Evolutionary conservation across 1,139 yeast genomes (phyloP).

Genomic region (Protomyces pachydermus): DNA sequence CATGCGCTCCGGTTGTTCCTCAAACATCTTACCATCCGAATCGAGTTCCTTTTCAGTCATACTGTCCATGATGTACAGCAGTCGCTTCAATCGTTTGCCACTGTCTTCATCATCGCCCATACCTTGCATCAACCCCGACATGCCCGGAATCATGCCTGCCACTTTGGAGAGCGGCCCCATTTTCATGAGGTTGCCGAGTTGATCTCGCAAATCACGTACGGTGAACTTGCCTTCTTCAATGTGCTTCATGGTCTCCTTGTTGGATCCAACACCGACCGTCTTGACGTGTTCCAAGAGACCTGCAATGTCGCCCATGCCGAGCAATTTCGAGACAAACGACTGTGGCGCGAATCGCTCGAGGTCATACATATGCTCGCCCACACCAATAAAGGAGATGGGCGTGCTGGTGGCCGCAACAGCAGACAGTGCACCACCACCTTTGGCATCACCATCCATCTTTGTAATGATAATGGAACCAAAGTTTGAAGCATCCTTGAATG

Average conservation of each 20-base stretch:
- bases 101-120: conserved; percentile 67
- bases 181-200: conserved; percentile 89
- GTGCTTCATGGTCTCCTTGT: conserved; percentile 78
- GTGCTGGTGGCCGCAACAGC: conserved; percentile 97
- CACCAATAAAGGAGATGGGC: conserved; percentile 95
- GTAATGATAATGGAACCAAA: conserved; percentile 94
- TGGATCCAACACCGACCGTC: conserved; percentile 80
- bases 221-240: conserved; percentile 94
- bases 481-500: conserved; percentile 86
- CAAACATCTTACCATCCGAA: conserved; percentile 78
- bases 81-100: conserved; percentile 69
- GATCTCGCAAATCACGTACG: conserved; percentile 83
- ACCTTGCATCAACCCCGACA: conserved; percentile 76
- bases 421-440: conserved; percentile 98
- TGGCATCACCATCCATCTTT: conserved; percentile 98
- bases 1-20: conserved; percentile 76
- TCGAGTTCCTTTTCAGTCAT: conserved; percentile 88
- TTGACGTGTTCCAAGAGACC: conserved; percentile 92
- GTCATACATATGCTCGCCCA: conserved; percentile 95
- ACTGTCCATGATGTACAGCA: conserved; percentile 91
- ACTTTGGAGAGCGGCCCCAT: conserved; percentile 92
- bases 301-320: conserved; percentile 94
- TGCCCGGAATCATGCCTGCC: conserved; percentile 91
- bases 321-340: conserved; percentile 77
- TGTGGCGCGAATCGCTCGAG: conserved; percentile 87